Percentiles rank a stretch among this genome's conserved stretches.
These are phyloP conservation scores for Clonostachys rosea DNA, from an alignment of 2,329 filamentous ascomycete species.

Conservation along the genomic window DNA sequence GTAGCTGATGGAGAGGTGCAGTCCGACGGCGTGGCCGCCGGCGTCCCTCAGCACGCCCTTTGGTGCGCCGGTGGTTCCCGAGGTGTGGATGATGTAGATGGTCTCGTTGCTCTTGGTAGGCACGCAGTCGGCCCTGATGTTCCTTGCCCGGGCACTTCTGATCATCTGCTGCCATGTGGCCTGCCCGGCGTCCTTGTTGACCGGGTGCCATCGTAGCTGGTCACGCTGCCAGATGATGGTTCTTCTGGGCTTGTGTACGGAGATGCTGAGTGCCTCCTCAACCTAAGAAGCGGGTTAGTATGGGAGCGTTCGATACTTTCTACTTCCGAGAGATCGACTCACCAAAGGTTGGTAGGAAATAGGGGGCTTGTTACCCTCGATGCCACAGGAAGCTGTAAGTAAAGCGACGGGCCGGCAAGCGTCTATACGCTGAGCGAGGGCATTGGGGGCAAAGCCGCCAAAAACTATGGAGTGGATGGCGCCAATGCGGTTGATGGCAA, in stretches of 20 bases:
- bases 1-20: constrained; percentile 78
- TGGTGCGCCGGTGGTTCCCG: constrained; percentile 74
- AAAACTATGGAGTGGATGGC: constrained; percentile 92
- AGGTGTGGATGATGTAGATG: constrained; percentile 90
- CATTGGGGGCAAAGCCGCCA: constrained; percentile 79
- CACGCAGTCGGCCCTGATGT: constrained; percentile 68
- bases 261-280: constrained; percentile 64
- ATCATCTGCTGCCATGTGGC: constrained; percentile 76
- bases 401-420: constrained; percentile 71
- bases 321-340: not conserved
- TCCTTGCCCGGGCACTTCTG: constrained; percentile 63
- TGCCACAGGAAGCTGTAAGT: constrained; percentile 87
- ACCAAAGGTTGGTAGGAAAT: constrained; percentile 75
- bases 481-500: constrained; percentile 76
- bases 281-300: too few species aligned
- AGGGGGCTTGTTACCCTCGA: constrained; percentile 79
- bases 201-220: constrained; percentile 66
- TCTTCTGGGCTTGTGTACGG: constrained; percentile 65
- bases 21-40: constrained; percentile 80
- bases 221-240: constrained; percentile 83
- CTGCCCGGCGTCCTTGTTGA: constrained; percentile 64
- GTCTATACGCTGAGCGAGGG: constrained; percentile 85
- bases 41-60: constrained; percentile 82
- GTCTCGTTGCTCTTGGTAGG: constrained; percentile 73
- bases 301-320: too few species aligned